Base-by-base conservation (phyloP, 1,139 yeast genomes). In the Pichia sp. region DNA sequence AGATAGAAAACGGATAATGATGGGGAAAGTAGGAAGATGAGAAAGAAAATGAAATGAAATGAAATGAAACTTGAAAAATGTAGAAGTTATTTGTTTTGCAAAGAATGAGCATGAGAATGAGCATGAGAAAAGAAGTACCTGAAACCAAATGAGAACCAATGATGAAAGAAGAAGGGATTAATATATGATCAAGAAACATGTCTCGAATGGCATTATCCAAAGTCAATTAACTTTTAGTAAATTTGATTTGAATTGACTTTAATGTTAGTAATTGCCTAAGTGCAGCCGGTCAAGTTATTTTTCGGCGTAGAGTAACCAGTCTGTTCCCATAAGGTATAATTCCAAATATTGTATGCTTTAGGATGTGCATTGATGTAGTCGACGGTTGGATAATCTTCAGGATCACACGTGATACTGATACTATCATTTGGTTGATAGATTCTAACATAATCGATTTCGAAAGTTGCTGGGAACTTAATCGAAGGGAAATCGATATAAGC, bases 401-500 rank as follows among this genome's bases (percentile, higher is more conserved):
- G 86, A 64, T 81, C 85, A 70, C 86, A 82, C 0, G 83, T 78
- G 2, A 76, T 57, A 57, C 73, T 71, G 30, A 71, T 64, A 8
- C 67, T 62, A 60, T 73, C 78, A 43, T 69, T 63, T 12, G 85
- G 86, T 64, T 82, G 87, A 63, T 82, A 82, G n/a, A 82, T 66
- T 62, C 87, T 71, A n/a, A 82, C 82, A 60, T 75, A 79, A 62
- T 82, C 86, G 44, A 82, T 69, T 58, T 74, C 69, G 70, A 81
- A 67, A 1, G 73, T 73, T 2, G 71, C 72, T 1, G 87, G 87
- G 73, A 82, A 81, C 31, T 68, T 63, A 50, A 82, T 64, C 2
- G 80, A 70, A 4, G 77, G 73, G 85, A 85, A 82, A 63, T 81
- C 82, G 52, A 82, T 81, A 65, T 77, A 79, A 4, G 85, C 84